Evolutionary conservation across 108 stramenopile species (phyloP).

Genomic region (Skeletonema tropicum): DNA sequence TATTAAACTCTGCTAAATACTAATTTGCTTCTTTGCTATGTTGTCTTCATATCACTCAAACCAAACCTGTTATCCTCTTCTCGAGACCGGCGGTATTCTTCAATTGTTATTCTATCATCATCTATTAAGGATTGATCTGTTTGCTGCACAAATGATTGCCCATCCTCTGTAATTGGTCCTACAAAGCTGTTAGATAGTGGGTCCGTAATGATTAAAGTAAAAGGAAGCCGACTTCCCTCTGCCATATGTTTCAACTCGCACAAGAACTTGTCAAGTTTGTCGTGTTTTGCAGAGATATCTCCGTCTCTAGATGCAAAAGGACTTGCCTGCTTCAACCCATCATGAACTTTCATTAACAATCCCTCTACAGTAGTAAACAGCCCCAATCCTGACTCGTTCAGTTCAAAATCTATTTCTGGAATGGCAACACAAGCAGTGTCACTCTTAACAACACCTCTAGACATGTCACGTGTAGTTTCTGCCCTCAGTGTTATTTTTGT

Average conservation of each 20-base stretch:
- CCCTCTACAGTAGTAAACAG: slow-evolving; percentile 94
- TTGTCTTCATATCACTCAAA: slow-evolving; percentile 65
- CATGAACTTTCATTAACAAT: slow-evolving; percentile 70
- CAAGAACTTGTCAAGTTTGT: slow-evolving; percentile 54
- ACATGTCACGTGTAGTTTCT: slow-evolving; percentile 61
- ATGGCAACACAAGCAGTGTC: slow-evolving; percentile 82
- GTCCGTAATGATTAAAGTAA: slow-evolving; percentile 81
- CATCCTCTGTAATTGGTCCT: slow-evolving; percentile 39
- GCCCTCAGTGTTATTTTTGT: slow-evolving; percentile 64
- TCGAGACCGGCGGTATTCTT: slow-evolving; percentile 54
- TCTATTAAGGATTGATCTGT: slow-evolving; percentile 9
- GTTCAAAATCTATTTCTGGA: slow-evolving; percentile 75
- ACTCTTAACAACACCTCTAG: slow-evolving; percentile 82
- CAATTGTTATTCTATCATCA: slow-evolving; percentile 51
- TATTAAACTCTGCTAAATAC: no score
- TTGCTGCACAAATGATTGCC: background rate
- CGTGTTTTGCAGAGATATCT: slow-evolving; percentile 24
- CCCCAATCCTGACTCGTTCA: slow-evolving; percentile 76
- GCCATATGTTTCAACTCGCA: slow-evolving; percentile 45
- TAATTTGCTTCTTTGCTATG: no score
- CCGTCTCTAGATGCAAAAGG: slow-evolving; percentile 70
- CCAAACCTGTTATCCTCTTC: slow-evolving; percentile 75
- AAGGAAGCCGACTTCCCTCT: slow-evolving; percentile 68
- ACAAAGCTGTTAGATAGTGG: slow-evolving; percentile 93
- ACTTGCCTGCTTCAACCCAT: slow-evolving; percentile 59